Base-by-base conservation (phyloP, 1,139 yeast species). In the Arxiozyma telluris region DNA sequence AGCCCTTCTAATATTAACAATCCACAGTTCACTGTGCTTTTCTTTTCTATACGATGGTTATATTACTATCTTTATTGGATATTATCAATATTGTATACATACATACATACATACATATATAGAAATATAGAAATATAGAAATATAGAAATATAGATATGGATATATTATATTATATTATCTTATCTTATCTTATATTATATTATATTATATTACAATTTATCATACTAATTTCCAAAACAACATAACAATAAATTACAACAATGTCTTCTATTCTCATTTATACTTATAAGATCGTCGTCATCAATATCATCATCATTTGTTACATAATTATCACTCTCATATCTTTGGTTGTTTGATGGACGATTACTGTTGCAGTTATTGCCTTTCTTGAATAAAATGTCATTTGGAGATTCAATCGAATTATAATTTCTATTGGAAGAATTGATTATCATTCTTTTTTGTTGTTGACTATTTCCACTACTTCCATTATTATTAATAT, bases 351-450 rank as follows among this genome's bases (percentile, higher is more conserved):
- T 58, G 60, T 41, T 53, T 53, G 43, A 51, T 55, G 15, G 53
- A 53, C 23, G 53, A 56, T 44, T 50, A 55, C 41, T 50, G 50
- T 21, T 59, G 57, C 34, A 55, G 55, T 45, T 50, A 57, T 21
- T 54, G 65, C 63, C 64, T 61, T 46, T 61, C 63, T 50, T 60
- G 61, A 53, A 61, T 67, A 38, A 61, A 61, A 22, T 34, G 6
- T 63, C 66, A 44, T 58, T 56, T 49, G 64, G 50, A 34, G 63
- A 53, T 50, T 64, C 66, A 3, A 59, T 60, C 12, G 63, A 61
- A 44, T 64, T 58, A 49, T 59, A 60, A 53, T 64, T 64, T 44
- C 58, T 59, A 17, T 55, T 54, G 3, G 68, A 34, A 34, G 39
- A 34, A 15, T 15, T 34, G n/a, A 15, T 34, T 15, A 34, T 12